Base-by-base conservation (phyloP, 495 filamentous ascomycete species). In the Penicillium mononematosum region DNA sequence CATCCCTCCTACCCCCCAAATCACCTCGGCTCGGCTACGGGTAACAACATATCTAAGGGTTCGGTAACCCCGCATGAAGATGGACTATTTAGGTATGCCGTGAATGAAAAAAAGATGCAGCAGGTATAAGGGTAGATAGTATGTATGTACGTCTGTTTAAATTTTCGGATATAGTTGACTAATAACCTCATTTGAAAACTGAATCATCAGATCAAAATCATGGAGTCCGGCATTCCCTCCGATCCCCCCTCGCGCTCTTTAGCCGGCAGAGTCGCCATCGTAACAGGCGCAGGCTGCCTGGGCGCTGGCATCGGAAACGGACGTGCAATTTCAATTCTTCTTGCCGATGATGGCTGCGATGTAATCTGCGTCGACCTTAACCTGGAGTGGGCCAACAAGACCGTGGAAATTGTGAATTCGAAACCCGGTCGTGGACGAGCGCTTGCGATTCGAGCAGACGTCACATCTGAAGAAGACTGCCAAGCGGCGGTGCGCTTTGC, bases 251-350 rank as follows among this genome's bases (percentile, higher is more conserved):
- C 60, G 4, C 66, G 71, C 20, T 66, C 65, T 10, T 57, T 75
- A 10, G 54, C 49, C 17, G 81, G 79, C 27, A 76, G 78, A 46
- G 78, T 80, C 31, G 83, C 82, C 56, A 80, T 87, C 59, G 79
- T 87, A 29, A 82, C 83, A 4, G 83, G 83, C 43, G 83, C 83
- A 43, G 83, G 84, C 27, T 75, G 73, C 45, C 69, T 69, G 12
- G 78, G 73, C 4, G 75, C 77, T 34, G 81, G 77, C 17, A 78
- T 86, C 49, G 84, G 83, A 11, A 86, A 85, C 58, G 83, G 81
- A 12, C 75, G 82, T 2, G 83, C 83, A 4, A 81, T 76, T 41
- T 75, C 82, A 5, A 79, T 85, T 48, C 72, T 85, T 4, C 71
- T 85, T 1, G 81, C 83, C 25, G 69, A 78, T 24, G 79, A 83